Base-by-base conservation (phyloP, 345 rosid genomes). In the Hibiscus syriacus region DNA sequence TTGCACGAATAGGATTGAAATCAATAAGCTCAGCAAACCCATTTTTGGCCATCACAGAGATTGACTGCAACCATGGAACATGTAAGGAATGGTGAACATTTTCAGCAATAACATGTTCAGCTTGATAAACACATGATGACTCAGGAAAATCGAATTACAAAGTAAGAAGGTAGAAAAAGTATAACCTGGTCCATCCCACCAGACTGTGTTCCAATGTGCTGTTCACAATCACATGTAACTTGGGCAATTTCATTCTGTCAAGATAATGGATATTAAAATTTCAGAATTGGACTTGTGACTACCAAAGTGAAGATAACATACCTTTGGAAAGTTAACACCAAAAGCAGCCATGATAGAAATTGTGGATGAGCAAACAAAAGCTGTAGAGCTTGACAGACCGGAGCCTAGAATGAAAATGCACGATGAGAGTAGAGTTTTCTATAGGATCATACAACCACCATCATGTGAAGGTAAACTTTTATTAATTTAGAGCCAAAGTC, bases 21-120 rank as follows among this genome's bases (percentile, higher is more conserved):
- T 95, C 99, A 79, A 95, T 95, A 66, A 95, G 97, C 84, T 95
- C 99, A 8, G 99, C 99, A 83, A 95, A 95, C 23, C 98, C 99
- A 69, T 78, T 49, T 81, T 88, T 86, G 41, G 98, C 99, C 99
- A 90, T 95, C 34, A 95, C 81, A 39, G 98, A 95, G 80, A 95
- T 95, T 57, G 99, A 98, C 99, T 94, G 79, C 67, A 53, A 74
- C 13, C 67, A 49, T 13, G 25, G 20, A 67, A 56, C 49, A n/a
- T n/a, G n/a, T n/a, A n/a, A n/a, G n/a, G 69, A 45, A 9, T 66
- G 64, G 2, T 1, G 22, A 17, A 4, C 41, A 9, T 22, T 55
- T 67, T 54, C 34, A 66, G 6, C 30, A 38, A 23, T 67, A 32
- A 36, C 34, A 38, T 13, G 13, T 0, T 23, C 9, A 16, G 68